A percentile compares a stretch with the other conserved stretches of the same genome.
Evolutionary conservation across 371 early-diverging fungal genomes (phyloP).

Genomic region (Apophysomyces trapeziformis): DNA sequence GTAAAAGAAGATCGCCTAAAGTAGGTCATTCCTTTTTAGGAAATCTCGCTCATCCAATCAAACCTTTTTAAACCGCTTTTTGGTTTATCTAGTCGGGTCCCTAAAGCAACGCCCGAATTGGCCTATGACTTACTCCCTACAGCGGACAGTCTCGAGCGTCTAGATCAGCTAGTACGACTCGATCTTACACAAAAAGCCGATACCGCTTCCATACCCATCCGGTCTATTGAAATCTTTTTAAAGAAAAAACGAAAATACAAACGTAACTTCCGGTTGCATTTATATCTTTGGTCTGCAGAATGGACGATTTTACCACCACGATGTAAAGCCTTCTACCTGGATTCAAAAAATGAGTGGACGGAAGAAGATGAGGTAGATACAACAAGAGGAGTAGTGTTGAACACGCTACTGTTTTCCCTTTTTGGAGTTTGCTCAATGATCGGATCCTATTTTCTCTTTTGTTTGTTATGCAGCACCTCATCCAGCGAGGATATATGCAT

Average conservation of each 20-base stretch:
- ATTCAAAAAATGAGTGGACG: slow-evolving; percentile 19
- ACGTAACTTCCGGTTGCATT: slow-evolving; percentile 34
- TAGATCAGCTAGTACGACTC: slow-evolving; percentile 33
- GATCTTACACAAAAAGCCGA: slow-evolving; percentile 16
- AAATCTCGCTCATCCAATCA: not conserved
- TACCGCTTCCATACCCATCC: not conserved
- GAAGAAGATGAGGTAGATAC: slow-evolving; percentile 25
- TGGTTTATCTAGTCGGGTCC: slow-evolving; percentile 2
- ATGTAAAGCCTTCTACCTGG: slow-evolving; percentile 11
- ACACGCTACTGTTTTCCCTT: not conserved
- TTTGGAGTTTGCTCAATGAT: not conserved
- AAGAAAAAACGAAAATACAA: slow-evolving; percentile 29
- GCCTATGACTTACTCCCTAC: slow-evolving; percentile 44
- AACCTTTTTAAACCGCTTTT: not conserved
- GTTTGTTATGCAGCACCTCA: slow-evolving; percentile 9
- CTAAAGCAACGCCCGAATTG: slow-evolving; percentile 20
- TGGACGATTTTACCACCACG: slow-evolving; percentile 27
- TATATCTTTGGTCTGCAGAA: slow-evolving; percentile 43
- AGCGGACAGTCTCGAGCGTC: slow-evolving; percentile 35
- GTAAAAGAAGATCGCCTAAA: slow-evolving; percentile 24
- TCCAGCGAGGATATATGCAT: slow-evolving; percentile 31
- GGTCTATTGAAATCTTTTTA: slow-evolving; percentile 13
- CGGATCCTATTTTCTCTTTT: too few species aligned
- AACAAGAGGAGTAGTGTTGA: not conserved
- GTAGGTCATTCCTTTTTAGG: slow-evolving; percentile 12